Base-by-base conservation (phyloP, 2,329 filamentous ascomycete genomes). In the Pestalotiopsis sp. region DNA sequence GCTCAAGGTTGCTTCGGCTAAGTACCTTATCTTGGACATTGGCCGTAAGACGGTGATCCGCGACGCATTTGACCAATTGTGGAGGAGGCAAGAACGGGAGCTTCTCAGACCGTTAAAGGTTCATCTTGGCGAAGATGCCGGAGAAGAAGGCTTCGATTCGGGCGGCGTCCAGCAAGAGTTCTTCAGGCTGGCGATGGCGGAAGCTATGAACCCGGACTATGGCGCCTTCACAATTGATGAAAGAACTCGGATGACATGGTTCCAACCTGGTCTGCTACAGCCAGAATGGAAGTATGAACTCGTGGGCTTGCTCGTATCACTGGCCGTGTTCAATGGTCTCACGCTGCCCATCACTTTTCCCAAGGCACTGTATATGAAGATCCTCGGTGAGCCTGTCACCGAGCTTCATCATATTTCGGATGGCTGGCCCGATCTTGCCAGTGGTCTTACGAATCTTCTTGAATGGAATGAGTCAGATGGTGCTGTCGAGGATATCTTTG, bases 111-210 rank as follows among this genome's bases (percentile, higher is more conserved):
- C 96, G 1, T 82, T 99, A 41, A 97, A 97, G 75, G 91, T 99
- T 9, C 91, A 93, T 64, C 88, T 98, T 68, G 94, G 94, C 3
- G 92, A 94, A 76, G 91, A 93, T 41, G 85, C 86, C 66, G 93
- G 94, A 38, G 96, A 98, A 79, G 91, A 97, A 77, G 96, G 96
- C 0, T 89, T 97, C 41, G 96, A 99, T 78, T 94, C 95, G 63
- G 96, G 96, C 58, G 96, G 96, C 71, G 95, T 99, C 1, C 95
- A 98, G 74, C 95, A 97, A 77, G 96, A 99, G 72, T 98, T 97
- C 78, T 98, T 99, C 81, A 90, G 94, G 17, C 81, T 98, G 36
- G 90, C 93, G 20, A 90, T 98, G 73, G 89, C 89, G 0, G 91
- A 97, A 75, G 93, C 92, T 3, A 86, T 98, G 60, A 86, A 93